Conservation (phyloP, 495 filamentous ascomycete species). For the Penicillium herquei region DNA sequence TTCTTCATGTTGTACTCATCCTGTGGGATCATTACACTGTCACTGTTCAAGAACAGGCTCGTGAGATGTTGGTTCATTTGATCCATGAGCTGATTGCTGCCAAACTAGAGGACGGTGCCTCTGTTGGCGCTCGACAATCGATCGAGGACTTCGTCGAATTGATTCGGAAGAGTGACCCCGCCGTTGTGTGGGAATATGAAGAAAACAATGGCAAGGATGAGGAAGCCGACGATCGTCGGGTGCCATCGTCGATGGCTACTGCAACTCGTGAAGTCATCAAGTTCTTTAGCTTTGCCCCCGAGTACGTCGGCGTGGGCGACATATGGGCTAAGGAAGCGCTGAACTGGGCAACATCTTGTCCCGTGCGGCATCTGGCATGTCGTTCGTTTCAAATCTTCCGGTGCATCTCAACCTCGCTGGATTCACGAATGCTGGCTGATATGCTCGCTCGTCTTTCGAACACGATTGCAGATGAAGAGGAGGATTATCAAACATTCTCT, state of each 20-base stretch:
- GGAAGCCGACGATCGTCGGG: constrained; percentile 65
- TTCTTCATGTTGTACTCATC: constrained; percentile 88
- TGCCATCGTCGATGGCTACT: constrained; percentile 83
- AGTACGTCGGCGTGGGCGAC: constrained; percentile 80
- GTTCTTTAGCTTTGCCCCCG: constrained; percentile 68
- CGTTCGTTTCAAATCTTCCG: constrained; percentile 97
- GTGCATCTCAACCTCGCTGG: constrained; percentile 84
- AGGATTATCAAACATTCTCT: constrained; percentile 91
- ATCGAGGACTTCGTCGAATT: constrained; percentile 90
- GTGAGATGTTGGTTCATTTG: constrained; percentile 96
- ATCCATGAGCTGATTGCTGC: constrained; percentile 97
- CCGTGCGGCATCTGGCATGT: constrained; percentile 93
- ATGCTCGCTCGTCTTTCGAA: constrained; percentile 94
- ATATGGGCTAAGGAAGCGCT: constrained; percentile 87
- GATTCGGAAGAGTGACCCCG: constrained; percentile 79
- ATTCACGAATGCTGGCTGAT: constrained; percentile 90
- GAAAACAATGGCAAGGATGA: constrained; percentile 78
- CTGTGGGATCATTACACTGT: constrained; percentile 96
- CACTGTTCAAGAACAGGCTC: constrained; percentile 93
- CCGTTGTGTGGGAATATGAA: constrained; percentile 90
- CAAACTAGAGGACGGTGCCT: constrained; percentile 72
- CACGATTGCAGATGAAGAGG: constrained; percentile 89
- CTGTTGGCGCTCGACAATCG: constrained; percentile 61
- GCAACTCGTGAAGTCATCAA: constrained; percentile 77
- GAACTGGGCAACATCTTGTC: constrained; percentile 94